Evolutionary conservation across 2,329 filamentous ascomycete genomes (phyloP), one percentile per base, ranked within the genome.

Genomic region (Orbilia quercus): DNA sequence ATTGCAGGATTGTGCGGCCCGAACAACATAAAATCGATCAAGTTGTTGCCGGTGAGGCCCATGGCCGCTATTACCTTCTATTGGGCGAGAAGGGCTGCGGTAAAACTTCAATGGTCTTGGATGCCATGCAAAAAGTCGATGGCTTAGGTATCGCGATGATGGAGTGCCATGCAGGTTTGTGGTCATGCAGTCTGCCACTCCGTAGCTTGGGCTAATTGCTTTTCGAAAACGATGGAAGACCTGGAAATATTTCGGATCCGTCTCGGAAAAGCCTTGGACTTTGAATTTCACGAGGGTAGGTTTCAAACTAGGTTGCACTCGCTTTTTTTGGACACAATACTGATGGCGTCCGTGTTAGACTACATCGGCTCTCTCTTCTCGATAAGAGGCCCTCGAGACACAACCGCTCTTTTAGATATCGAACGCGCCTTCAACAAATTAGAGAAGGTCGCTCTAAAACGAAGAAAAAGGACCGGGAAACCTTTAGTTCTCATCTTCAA

Each of bases 391-490:
- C 95, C 95, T 0, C 87, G 95, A 45, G 95, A 99, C 78, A 93
- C 91, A 1, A 96, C 92, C 0, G 92, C 95, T 2, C 83, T 99
- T 34, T 85, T 99, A 1, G 95, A 99, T 79, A 97, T 99, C 75
- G 95, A 99, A 80, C 88, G 95, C 25, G 95, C 95, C 0, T 89
- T 99, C 80, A 99, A 99, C 84, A 99, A 99, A 81, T 83, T 99
- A 9, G 95, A 99, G 79, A 99, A 99, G 81, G 91, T 98, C 6
- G 95, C 95, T 0, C 82, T 99, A 67, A 84, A 84, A 76, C 86
- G 90, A 57, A 85, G 92, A 47, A 83, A 85, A 31, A 82, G 80
- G 69, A 80, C 78, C 1, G 85, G 86, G 7, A 76, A 76, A 45
- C 95, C 95, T 1, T 83, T 99, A 3, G 85, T 99, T n/a, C 81